A percentile compares a stretch with the other conserved stretches of the same genome.
Conservation (phyloP, 2,329 filamentous ascomycete genomes). For the Colletotrichum australisinense region DNA sequence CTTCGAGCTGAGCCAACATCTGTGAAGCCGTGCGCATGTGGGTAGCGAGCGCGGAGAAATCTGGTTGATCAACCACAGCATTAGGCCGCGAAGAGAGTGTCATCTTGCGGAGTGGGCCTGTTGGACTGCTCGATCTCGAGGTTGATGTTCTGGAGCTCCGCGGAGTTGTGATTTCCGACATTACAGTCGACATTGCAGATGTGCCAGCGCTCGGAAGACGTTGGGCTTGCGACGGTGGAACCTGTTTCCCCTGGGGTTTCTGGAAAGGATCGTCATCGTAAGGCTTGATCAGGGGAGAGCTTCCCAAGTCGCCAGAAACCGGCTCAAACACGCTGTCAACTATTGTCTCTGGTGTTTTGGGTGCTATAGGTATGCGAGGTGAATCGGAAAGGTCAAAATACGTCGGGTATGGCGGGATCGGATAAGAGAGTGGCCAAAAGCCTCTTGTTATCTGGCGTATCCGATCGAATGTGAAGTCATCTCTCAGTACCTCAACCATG, state of each 20-base stretch:
- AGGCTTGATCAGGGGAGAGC: slow-evolving; percentile 74
- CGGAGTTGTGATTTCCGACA: slow-evolving; percentile 72
- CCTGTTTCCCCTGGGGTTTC: slow-evolving; percentile 40
- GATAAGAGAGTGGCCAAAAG: slow-evolving; percentile 69
- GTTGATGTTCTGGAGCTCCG: slow-evolving; percentile 76
- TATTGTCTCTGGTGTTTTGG: slow-evolving; percentile 55
- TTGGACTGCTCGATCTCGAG: slow-evolving; percentile 76
- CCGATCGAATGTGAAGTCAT: slow-evolving; percentile 86
- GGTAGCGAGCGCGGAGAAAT: slow-evolving; percentile 84
- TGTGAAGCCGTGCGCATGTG: slow-evolving; percentile 90
- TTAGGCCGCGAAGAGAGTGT: slow-evolving; percentile 67
- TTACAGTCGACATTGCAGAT: slow-evolving; percentile 62
- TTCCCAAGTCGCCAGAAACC: slow-evolving; percentile 81
- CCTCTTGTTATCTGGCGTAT: slow-evolving; percentile 77
- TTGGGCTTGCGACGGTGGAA: slow-evolving; percentile 52
- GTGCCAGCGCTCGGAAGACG: slow-evolving; percentile 72
- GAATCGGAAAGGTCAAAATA: slow-evolving; percentile 76
- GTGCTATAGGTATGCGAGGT: slow-evolving; percentile 59
- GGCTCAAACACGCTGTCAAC: slow-evolving; percentile 87
- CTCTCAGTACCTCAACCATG: slow-evolving; percentile 84
- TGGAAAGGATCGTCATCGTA: slow-evolving; percentile 56
- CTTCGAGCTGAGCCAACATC: slow-evolving; percentile 86
- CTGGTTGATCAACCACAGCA: slow-evolving; percentile 74
- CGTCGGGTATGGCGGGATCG: slow-evolving; percentile 68
- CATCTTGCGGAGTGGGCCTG: slow-evolving; percentile 69